phyloP scores from a whole-genome alignment of 169 alveolate genomes.

The Fabrea salina region DNA sequence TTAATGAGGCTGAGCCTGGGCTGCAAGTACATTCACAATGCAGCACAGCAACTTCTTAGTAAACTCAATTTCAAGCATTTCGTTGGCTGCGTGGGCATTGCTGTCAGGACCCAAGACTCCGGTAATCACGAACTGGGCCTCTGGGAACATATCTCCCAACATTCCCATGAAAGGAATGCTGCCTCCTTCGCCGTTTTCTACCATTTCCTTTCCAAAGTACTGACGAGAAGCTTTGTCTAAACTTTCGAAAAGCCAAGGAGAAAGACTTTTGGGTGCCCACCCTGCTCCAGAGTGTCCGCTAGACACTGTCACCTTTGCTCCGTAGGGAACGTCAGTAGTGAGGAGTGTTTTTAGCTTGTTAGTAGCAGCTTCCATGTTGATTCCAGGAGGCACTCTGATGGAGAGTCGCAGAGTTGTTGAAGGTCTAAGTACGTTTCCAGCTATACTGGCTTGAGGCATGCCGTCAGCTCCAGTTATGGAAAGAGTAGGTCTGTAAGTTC shows the following conservation, averaged over 20 bases:
- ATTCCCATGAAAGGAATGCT: conserved; percentile 69
- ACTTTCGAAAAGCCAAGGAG: conserved; percentile 28
- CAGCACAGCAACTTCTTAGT: conserved; percentile 40
- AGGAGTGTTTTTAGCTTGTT: conserved; percentile 47
- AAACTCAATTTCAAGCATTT: conserved; percentile 56
- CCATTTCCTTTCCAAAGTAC: conserved; percentile 37
- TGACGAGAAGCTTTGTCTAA: conserved; percentile 33
- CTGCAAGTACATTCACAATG: not conserved
- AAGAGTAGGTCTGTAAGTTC: conserved; percentile 66
- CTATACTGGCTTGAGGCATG: conserved; percentile 58
- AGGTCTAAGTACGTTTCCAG: conserved; percentile 82
- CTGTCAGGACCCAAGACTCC: conserved; percentile 78
- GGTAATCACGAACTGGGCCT: conserved; percentile 64
- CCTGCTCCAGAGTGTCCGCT: conserved; percentile 58
- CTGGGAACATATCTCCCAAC: conserved; percentile 65
- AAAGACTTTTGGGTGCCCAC: conserved; percentile 22
- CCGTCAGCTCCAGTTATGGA: conserved; percentile 73
- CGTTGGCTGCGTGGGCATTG: conserved; percentile 81
- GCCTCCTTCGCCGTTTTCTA: conserved; percentile 71
- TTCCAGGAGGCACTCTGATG: conserved; percentile 77
- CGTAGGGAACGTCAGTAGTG: conserved; percentile 72
- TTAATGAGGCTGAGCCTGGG: no score
- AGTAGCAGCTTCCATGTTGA: conserved; percentile 50
- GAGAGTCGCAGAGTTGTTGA: conserved; percentile 57
- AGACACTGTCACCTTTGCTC: conserved; percentile 50